phyloP scores from a whole-genome alignment of 495 filamentous ascomycete species.

The Pseudoneurospora amorphoporcata region DNA sequence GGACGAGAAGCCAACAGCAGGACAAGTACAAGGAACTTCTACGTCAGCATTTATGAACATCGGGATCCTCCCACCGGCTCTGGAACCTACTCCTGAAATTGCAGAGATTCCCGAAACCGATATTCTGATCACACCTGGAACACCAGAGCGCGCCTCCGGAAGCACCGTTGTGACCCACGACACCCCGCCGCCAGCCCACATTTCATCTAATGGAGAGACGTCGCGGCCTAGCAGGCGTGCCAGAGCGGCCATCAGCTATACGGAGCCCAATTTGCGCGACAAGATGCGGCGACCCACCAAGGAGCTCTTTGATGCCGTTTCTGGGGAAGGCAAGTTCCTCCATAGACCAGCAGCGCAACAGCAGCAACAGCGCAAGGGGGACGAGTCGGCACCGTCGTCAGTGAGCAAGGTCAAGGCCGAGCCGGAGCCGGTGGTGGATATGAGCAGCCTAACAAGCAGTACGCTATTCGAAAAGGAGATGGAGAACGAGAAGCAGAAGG shows the following conservation, averaged over 20 bases:
- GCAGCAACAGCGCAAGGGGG: slow-evolving; percentile 7
- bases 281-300: slow-evolving; percentile 83
- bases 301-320: slow-evolving; percentile 61
- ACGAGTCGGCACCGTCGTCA: slow-evolving; percentile 16
- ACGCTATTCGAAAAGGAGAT: slow-evolving; percentile 9
- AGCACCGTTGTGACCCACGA: slow-evolving; percentile 29
- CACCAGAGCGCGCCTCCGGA: slow-evolving; percentile 17
- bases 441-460: neutral
- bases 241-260: slow-evolving; percentile 64
- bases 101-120: slow-evolving; percentile 22
- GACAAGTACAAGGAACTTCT: neutral
- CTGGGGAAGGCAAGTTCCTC: slow-evolving; percentile 38
- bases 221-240: slow-evolving; percentile 54
- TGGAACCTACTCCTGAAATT: slow-evolving; percentile 5
- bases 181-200: slow-evolving; percentile 46
- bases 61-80: slow-evolving; percentile 15
- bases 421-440: neutral
- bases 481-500: slow-evolving; percentile 13
- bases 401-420: slow-evolving; percentile 4
- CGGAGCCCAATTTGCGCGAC: slow-evolving; percentile 71
- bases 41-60: slow-evolving; percentile 6
- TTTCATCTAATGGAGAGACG: slow-evolving; percentile 38
- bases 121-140: slow-evolving; percentile 20
- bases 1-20: slow-evolving; percentile 9
- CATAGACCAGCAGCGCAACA: slow-evolving; percentile 14